Conservation (phyloP, 768 basidiomycete species). For the Boletus subparvulus region DNA sequence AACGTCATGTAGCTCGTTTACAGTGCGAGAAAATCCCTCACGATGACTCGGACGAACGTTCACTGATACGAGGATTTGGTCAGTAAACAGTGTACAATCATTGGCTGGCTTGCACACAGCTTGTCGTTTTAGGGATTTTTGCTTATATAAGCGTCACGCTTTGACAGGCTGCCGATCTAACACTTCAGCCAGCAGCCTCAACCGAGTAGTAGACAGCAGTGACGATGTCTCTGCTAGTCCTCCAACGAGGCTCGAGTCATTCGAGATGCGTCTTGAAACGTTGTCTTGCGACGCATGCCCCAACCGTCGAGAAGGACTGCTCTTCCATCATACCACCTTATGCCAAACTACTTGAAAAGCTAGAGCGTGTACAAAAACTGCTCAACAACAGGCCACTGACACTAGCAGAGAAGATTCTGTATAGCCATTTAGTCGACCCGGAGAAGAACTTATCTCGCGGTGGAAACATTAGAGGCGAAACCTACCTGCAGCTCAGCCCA, state of each 20-base stretch:
- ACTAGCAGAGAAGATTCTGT: conserved; percentile 97
- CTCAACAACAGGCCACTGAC: conserved; percentile 79
- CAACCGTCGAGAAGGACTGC: conserved; percentile 55
- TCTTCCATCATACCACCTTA: conserved; percentile 86
- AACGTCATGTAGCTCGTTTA: no score
- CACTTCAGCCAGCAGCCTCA: no score
- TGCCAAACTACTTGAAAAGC: conserved; percentile 61
- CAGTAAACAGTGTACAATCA: no score
- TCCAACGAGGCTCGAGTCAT: conserved; percentile 16
- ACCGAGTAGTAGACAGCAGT: not conserved
- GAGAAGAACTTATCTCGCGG: conserved; percentile 64
- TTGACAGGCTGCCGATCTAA: no score
- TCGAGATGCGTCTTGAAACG: conserved; percentile 25
- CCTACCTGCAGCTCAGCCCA: conserved; percentile 87
- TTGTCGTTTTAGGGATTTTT: no score
- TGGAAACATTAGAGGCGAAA: conserved; percentile 76
- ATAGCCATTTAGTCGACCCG: conserved; percentile 85
- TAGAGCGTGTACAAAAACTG: conserved; percentile 64
- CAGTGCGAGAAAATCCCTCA: no score
- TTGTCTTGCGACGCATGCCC: conserved; percentile 41
- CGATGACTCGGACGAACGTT: no score
- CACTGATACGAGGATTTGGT: no score
- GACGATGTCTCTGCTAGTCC: conserved; percentile 22
- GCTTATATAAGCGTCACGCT: no score
- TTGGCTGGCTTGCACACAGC: no score